Evolutionary conservation across 768 basidiomycete species (phyloP), one percentile per base, ranked within the genome.

Genomic region (Calocybe cyanea): DNA sequence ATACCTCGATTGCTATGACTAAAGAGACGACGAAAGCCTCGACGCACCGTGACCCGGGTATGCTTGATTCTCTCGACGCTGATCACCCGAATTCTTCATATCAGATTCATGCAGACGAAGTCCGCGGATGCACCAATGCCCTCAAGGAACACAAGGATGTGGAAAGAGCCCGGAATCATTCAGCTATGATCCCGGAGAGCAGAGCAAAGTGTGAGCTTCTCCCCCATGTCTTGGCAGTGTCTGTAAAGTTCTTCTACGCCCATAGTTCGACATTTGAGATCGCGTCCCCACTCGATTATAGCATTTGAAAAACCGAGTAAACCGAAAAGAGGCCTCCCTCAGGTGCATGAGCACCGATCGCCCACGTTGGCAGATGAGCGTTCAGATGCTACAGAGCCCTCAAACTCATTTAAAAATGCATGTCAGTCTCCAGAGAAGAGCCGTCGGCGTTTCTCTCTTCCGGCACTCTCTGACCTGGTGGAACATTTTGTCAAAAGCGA

Each of bases 191-290:
- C 3, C 54, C 62, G 43, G 65, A 69, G 55, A 68, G 69, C 41
- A 66, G 64, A 51, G 63, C 64, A 41, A 67, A 59, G 47, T 63
- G 67, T 32, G 64, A 64, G 25, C 58, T 69, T 36, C 69, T 70
- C 11, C 59, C 70, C 43, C 63, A 67, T 36, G 49, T 56, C 31
- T 40, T 62, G 33, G 49, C 60, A 18, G 42, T 51, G 48, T 15
- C 47, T 56, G 35, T 37, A 45, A 39, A 53, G 53, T 33, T 49
- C 57, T n/a, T 48, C 53, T 54, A 48, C 25, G 44, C 53, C n/a
- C 24, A 49, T 49, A 43, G 41, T 50, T 7, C 45, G 49, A n/a
- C 45, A 34, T n/a, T 15, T 42, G 24, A 48, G 35, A 15, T 41
- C 30, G 25, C 38, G 49, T 17, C 49, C 49, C 3, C 44, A 23